Base-by-base conservation (phyloP, 371 early-diverging fungal species). In the Apophysomyces trapeziformis region DNA sequence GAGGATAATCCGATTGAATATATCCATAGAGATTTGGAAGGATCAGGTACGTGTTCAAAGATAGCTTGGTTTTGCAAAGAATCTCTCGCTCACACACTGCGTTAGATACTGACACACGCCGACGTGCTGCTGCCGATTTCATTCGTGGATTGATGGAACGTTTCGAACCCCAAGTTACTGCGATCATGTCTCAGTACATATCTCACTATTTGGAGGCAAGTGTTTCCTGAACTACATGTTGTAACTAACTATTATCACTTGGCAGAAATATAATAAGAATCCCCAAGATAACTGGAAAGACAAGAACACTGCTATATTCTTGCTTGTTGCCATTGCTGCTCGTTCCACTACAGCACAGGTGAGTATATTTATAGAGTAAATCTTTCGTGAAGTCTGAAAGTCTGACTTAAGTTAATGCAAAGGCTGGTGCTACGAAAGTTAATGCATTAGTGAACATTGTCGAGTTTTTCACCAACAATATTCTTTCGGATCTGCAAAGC, bases 1-100 rank as follows among this genome's bases (percentile, higher is more conserved):
- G 96, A 97, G 71, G 98, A 98, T 71, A 97, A 97, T 57, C 96
- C 97, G 7, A 90, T 97, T 67, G 96, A 94, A 60, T 97, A 89
- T 72, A 93, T 97, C 68, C 87, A 95, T 18, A 84, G 95, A 62
- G 98, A 98, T 75, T 70, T 98, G n/a, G 98, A 98, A 73, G 95
- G 95, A 39, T 89, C 92, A 36, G 90, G 89, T 90, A 74, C 56
- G 18, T 11, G 36, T 35, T 21, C 39, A 13, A 50, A 12, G 5
- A 7, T 61, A 50, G 1, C 16, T 44, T 46, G 8, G 39, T 37
- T 39, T 7, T n/a, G 39, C 13, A 62, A 45, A 56, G 9, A 21
- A 37, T 47, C 1, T 21, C 7, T 11, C 36, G 44, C 26, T 36
- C 12, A 45, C 16, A 38, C 5, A 16, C 2, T 12, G 7, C 44